Base-by-base conservation (phyloP, 2,329 filamentous ascomycete genomes). In the Colletotrichum agaves region DNA sequence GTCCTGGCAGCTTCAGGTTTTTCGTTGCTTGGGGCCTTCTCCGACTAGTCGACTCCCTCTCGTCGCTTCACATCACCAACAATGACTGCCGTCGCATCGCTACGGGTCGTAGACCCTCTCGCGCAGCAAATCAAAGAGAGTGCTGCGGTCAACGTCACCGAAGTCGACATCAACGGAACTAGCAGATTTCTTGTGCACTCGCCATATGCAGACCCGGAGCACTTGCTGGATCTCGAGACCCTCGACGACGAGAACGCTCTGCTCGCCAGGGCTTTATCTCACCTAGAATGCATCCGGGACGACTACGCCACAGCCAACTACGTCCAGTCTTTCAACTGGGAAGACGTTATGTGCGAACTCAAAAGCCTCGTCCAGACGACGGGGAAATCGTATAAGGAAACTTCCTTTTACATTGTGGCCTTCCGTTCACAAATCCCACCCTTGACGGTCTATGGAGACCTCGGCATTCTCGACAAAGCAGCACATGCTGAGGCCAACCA, bases 301-400 rank as follows among this genome's bases (percentile, higher is more conserved):
- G 90, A 94, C 75, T 97, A 97, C 79, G 92, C 93, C 64, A 94
- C 89, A 1, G 89, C 90, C 1, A 82, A 87, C 0, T 97, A 97
- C 78, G 78, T 83, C 3, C 85, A 90, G 2, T 89, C 89, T 0
- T 94, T 97, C 81, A 97, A 97, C 78, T 96, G 93, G 90, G 69
- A 77, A 3, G 80, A 86, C 46, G 84, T 93, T 13, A 81, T 96
- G 11, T 78, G 81, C 4, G 80, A 85, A 35, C 79, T 96, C 58
- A 83, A 80, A 63, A 74, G 81, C 2, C 81, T 94, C 3, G 79
- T 83, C 11, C 72, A 73, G 3, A 76, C 79, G 8, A 84, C 77
- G 6, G 76, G 84, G 12, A 79, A 79, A 5, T 79, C 85, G 70
- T 95, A 91, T 88, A 85, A 82, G 61, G 81, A 85, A 67, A 86